Conservation (phyloP, 176 grass and related monocot genomes). For the Dendrocalamus sinicus region DNA sequence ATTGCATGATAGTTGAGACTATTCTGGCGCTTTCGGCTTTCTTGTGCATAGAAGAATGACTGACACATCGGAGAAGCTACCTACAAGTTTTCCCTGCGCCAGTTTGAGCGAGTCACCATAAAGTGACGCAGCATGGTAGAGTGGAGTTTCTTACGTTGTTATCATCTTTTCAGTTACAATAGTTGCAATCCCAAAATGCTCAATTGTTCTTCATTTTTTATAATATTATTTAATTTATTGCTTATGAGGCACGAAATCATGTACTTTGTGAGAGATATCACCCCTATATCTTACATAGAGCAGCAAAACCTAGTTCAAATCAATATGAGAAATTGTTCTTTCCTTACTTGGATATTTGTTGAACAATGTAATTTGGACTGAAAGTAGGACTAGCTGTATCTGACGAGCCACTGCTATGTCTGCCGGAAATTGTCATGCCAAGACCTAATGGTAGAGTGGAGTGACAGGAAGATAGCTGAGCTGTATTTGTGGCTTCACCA, state of each 20-base stretch:
- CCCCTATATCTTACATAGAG: neutral
- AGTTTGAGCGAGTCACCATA: conserved; percentile 27
- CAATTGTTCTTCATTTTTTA: neutral
- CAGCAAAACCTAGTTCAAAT: conserved; percentile 20
- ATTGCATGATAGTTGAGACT: conserved; percentile 12
- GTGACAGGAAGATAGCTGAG: conserved; percentile 8
- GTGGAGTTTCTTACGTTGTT: neutral
- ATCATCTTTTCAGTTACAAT: neutral
- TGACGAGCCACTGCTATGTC: neutral
- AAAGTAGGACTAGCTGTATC: conserved; percentile 12
- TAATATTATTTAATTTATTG: neutral
- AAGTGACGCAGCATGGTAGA: conserved; percentile 15
- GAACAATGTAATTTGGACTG: conserved; percentile 13
- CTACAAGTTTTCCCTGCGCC: neutral
- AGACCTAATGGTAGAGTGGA: conserved; percentile 11
- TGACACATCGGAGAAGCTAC: conserved; percentile 10
- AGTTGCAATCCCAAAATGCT: neutral
- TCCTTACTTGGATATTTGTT: neutral
- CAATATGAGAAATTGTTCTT: neutral
- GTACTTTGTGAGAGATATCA: neutral
- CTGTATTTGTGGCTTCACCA: conserved; percentile 23
- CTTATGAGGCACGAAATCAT: conserved; percentile 18
- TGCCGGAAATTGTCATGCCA: neutral
- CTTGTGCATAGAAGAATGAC: conserved; percentile 33
- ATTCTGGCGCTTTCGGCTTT: neutral